A percentile compares a stretch with the other conserved stretches of the same genome.
These are phyloP conservation scores for Drosera capensis DNA, from an alignment of 148 eudicot species.

Conservation along the genomic window DNA sequence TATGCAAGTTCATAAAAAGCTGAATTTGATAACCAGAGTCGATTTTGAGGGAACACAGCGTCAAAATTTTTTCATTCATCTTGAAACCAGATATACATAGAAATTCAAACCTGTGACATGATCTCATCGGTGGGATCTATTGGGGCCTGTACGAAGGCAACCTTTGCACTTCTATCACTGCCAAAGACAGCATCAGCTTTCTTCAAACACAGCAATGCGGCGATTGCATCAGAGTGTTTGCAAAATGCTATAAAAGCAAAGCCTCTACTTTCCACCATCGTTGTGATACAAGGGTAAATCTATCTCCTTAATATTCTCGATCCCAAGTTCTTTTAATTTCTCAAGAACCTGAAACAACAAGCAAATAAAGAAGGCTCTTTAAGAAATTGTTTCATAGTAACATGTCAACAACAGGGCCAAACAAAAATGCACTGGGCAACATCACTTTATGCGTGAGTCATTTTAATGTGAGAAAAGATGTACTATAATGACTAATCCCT, in stretches of 20 bases:
- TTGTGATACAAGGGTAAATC: conserved; percentile 13
- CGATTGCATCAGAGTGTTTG: conserved; percentile 21
- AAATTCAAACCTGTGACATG: conserved; percentile 5
- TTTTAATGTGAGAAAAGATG: no score
- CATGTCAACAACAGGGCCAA: not conserved
- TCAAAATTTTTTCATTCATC: not conserved
- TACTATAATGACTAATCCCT: no score
- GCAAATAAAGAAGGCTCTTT: not conserved
- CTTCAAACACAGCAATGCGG: conserved; percentile 15
- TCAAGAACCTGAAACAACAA: conserved; percentile 12
- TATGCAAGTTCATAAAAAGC: no score
- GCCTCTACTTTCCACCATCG: conserved; percentile 15
- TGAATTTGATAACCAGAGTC: not conserved
- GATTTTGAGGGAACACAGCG: not conserved
- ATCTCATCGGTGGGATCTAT: conserved; percentile 6
- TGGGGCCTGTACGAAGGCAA: conserved; percentile 5
- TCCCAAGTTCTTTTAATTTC: conserved; percentile 14
- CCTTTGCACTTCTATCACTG: conserved; percentile 6
- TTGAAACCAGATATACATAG: not conserved
- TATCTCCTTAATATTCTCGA: conserved; percentile 14
- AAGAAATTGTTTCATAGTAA: conserved; percentile 2
- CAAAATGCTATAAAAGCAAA: conserved; percentile 21
- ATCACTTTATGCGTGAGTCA: no score
- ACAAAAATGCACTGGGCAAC: no score
- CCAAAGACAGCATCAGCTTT: conserved; percentile 17